Evolutionary conservation across 1,284 basidiomycete genomes (phyloP), one percentile per base, ranked within the genome.

Genomic region (Apiotrichum gracile): DNA sequence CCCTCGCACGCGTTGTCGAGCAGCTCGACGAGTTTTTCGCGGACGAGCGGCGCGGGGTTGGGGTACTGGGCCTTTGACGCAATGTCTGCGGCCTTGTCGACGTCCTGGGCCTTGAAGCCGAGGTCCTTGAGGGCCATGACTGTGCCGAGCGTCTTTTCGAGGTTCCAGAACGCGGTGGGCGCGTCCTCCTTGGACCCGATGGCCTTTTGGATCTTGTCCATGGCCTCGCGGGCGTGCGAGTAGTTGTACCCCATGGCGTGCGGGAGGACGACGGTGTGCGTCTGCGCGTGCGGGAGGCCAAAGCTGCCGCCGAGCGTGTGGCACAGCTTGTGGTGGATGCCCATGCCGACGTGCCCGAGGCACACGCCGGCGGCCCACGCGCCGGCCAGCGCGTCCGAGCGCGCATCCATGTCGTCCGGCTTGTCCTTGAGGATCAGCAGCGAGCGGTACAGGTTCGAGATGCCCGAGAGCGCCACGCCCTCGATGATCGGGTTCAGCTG

Each of bases 241-340:
- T 74, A 68, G 57, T 80, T 79, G 63, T 78, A 80, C 3, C 74
- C 76, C 33, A 78, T 70, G 1, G 75, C 74, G 56, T 79, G 77
- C 0, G 78, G 77, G 37, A 80, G 73, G 29, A 80, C 68, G 33
- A 80, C 76, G 16, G 78, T 78, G 57, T 80, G 78, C 3, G 78
- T 78, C 55, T 79, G 78, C 14, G 77, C 71, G 56, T 79, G 78
- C 12, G 78, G 77, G 49, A 79, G 74, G 54, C 74, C 72, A 58
- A 79, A 78, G 16, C 72, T 72, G 10, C 78, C 78, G 27, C 64
- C 47, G 31, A 79, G 71, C n/a, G 73, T 73, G 58, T 78, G 77
- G 60, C 76, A 78, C n/a, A 79, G 67, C 61, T 79, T 79, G 62
- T 79, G 78, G 56, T 80, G 78, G 13, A 80, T 59, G n/a, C 69